Base-by-base conservation (phyloP, 1,284 basidiomycete species). In the Thecaphora thlaspeos region DNA sequence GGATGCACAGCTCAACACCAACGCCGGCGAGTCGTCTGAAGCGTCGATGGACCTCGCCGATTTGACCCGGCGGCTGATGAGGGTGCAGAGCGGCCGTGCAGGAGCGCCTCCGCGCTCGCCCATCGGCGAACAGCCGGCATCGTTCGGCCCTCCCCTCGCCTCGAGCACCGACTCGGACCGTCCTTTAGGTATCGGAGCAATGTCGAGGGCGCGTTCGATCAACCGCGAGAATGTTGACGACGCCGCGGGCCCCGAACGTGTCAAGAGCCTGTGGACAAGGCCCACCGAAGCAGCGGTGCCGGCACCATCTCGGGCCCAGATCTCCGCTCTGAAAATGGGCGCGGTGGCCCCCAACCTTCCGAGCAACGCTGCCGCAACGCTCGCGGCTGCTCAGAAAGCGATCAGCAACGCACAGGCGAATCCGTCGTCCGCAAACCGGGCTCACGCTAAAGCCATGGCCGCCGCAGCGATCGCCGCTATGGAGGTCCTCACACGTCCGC, bases 401-500 rank as follows among this genome's bases (percentile, higher is more conserved):
- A 55, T 67, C 53, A 52, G 56, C 17, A 48, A 51, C 8, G 59
- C 60, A 7, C 60, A 62, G 32, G 60, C 60, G 2, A 56, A 60
- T 26, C 60, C 60, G 2, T 47, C 53, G 12, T 52, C 60, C 2
- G 50, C 54, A 1, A 51, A 54, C 12, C 15, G 55, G 17, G 64
- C 64, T 19, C 64, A 67, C 26, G 64, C 64, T 17, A 56, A 67
- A 36, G 55, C 60, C 3, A 30, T 62, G 37, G 60, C 64, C 8
- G 48, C 60, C 2, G 48, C 60, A 10, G 60, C 60, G n/a, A 59
- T 56, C 3, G 60, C 53, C 17, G 59, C 59, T 21, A 41, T 26
- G 41, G 19, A 19, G n/a, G 28, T n/a, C 24, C 18, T n/a, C 34
- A 14, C 14, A 36, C 39, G 34, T 24, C 26, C 44, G 41, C 24